These are phyloP conservation scores for Elsinoe ampelina DNA, from an alignment of 2,329 filamentous ascomycete genomes.

Conservation along the genomic window DNA sequence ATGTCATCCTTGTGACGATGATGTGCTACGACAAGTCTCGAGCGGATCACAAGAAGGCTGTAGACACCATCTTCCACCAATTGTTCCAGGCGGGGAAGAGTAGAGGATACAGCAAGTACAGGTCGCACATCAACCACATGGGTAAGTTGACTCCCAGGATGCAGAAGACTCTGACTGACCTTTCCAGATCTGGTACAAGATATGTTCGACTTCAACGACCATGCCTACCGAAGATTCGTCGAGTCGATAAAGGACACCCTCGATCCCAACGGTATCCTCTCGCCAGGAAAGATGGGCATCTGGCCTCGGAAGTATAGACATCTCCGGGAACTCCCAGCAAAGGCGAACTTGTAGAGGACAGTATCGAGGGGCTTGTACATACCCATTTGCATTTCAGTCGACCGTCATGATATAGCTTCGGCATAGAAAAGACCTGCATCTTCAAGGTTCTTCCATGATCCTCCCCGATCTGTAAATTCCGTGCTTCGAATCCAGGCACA, in stretches of 20 bases:
- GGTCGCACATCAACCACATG: slow-evolving; percentile 10
- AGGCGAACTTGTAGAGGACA: slow-evolving; percentile 1
- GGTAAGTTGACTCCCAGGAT: not conserved
- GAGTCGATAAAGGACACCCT: slow-evolving; percentile 38
- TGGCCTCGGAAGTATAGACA: slow-evolving; percentile 7
- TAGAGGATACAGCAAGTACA: slow-evolving; percentile 2
- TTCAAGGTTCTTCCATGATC: too few species aligned
- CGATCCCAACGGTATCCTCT: slow-evolving; percentile 32
- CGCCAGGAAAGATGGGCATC: slow-evolving; percentile 16
- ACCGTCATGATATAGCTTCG: too few species aligned
- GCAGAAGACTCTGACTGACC: not conserved
- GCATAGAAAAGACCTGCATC: too few species aligned
- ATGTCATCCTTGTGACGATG: slow-evolving; percentile 4
- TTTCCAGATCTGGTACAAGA: slow-evolving; percentile 1
- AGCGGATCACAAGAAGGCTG: slow-evolving; percentile 3
- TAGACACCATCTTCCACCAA: not conserved
- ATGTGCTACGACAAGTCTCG: slow-evolving; percentile 5
- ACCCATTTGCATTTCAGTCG: not conserved
- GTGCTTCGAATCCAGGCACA: too few species aligned
- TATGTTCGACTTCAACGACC: slow-evolving; percentile 39
- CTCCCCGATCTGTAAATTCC: too few species aligned
- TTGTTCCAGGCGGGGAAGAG: slow-evolving; percentile 2
- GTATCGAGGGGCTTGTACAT: not conserved
- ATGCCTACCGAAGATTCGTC: slow-evolving; percentile 36
- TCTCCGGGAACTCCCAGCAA: not conserved